A percentile compares a stretch with the other conserved stretches of the same genome.
phyloP scores from a whole-genome alignment of 805 yeast species.

The Ogataea glucozyma region DNA sequence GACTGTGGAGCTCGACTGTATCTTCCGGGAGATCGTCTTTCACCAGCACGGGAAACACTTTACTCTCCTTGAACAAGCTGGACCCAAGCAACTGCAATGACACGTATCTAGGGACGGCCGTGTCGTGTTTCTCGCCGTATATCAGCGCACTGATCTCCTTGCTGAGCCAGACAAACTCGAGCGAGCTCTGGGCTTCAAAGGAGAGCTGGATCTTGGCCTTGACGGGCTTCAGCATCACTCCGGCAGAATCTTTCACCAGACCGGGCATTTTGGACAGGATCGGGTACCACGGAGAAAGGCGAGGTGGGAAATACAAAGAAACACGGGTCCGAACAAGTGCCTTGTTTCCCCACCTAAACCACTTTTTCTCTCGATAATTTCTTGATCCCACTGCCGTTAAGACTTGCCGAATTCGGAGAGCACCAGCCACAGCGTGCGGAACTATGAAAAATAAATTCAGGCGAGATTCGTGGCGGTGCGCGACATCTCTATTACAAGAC shows the following conservation, averaged over 20 bases:
- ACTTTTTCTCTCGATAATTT: not conserved
- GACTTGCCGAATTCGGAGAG: slow-evolving; percentile 4
- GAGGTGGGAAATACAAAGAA: not conserved
- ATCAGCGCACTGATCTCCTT: slow-evolving; percentile 12
- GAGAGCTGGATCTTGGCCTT: slow-evolving; percentile 23
- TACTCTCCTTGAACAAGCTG: slow-evolving; percentile 26
- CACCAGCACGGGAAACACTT: slow-evolving; percentile 38
- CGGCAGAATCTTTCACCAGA: slow-evolving; percentile 6
- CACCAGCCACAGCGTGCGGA: slow-evolving; percentile 12
- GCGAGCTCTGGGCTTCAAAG: slow-evolving; percentile 17
- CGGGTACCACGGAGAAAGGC: not conserved
- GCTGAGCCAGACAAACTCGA: slow-evolving; percentile 26
- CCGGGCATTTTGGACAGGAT: slow-evolving; percentile 19
- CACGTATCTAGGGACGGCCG: too few species aligned
- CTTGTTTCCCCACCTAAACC: not conserved
- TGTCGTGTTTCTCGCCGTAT: slow-evolving; percentile 16
- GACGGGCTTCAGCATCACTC: slow-evolving; percentile 9
- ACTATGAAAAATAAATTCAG: not conserved
- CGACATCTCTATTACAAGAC: not conserved
- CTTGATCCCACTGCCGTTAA: slow-evolving; percentile 4
- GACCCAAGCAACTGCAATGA: slow-evolving; percentile 30
- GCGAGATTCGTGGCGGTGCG: slow-evolving; percentile 1
- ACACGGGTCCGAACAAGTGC: not conserved
- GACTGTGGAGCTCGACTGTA: slow-evolving; percentile 42
- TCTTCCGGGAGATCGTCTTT: slow-evolving; percentile 28